Evolutionary conservation across 495 filamentous ascomycete genomes (phyloP).

Genomic region (Penicillium bovifimosum): DNA sequence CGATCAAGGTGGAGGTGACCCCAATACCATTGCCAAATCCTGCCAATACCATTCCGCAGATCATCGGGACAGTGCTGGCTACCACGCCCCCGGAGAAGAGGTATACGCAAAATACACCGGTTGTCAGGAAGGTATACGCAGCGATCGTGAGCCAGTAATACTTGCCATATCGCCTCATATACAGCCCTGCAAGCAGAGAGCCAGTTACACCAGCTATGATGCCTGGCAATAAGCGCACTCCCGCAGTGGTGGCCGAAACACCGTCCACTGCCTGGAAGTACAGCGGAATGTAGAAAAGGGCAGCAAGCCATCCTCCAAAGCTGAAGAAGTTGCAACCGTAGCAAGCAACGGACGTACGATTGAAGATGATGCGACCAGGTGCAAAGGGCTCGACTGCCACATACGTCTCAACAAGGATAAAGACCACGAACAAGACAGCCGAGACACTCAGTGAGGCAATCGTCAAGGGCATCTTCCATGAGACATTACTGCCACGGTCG

Average conservation of each 20-base stretch:
- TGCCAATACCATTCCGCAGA: constrained; percentile 50
- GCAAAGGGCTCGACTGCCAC: constrained; percentile 76
- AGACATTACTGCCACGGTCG: constrained; percentile 71
- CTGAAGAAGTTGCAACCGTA: constrained; percentile 76
- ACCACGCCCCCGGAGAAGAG: constrained; percentile 52
- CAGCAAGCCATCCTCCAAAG: constrained; percentile 58
- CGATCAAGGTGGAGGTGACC: constrained; percentile 65
- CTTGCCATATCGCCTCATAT: constrained; percentile 72
- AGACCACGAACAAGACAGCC: constrained; percentile 57
- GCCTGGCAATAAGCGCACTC: constrained; percentile 61
- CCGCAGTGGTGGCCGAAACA: constrained; percentile 59
- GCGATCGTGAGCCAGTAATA: constrained; percentile 71
- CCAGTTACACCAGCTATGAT: constrained; percentile 61
- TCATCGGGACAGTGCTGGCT: constrained; percentile 43
- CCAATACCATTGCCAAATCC: constrained; percentile 62
- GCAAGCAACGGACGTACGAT: constrained; percentile 59
- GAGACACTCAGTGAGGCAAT: constrained; percentile 54
- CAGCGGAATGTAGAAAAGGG: constrained; percentile 71
- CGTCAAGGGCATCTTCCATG: constrained; percentile 58
- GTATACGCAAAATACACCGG: constrained; percentile 51
- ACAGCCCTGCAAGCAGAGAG: constrained; percentile 60
- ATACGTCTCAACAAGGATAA: constrained; percentile 64
- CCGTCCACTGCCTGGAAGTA: constrained; percentile 73
- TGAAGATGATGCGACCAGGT: constrained; percentile 72
- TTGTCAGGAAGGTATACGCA: constrained; percentile 46